Evolutionary conservation across 225 moss, liverwort and hornwort genomes (phyloP).

Genomic region (Pleurozium schreberi): DNA sequence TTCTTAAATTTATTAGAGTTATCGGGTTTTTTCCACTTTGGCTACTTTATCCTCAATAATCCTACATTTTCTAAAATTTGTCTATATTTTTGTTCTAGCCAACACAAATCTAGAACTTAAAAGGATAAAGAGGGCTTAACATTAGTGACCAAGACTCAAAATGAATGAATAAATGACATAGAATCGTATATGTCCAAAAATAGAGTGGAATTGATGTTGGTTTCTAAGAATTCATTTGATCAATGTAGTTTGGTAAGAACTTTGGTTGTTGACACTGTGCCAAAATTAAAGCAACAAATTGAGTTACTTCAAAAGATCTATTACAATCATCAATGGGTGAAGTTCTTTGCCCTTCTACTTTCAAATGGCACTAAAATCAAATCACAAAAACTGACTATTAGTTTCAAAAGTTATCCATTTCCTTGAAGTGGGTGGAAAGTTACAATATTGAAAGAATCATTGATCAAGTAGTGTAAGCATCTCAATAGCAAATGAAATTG

Average conservation of each 20-base stretch:
- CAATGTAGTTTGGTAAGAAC: fast-evolving
- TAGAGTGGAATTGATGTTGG: background rate
- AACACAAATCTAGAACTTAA: background rate
- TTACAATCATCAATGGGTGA: fast-evolving
- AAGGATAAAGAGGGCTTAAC: background rate
- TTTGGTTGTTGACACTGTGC: background rate
- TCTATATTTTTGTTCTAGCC: background rate
- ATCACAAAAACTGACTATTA: background rate
- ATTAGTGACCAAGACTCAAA: background rate
- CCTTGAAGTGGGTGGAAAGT: background rate
- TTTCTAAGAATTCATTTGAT: background rate
- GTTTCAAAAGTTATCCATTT: background rate
- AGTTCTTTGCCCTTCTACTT: background rate
- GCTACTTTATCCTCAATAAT: background rate
- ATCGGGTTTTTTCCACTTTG: background rate
- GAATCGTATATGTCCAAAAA: background rate
- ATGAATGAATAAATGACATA: background rate
- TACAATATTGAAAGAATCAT: background rate
- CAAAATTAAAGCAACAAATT: background rate
- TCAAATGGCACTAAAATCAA: background rate
- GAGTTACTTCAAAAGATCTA: background rate
- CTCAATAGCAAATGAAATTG: background rate
- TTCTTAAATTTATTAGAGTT: fast-evolving
- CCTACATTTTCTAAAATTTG: background rate
- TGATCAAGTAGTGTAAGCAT: background rate